Evolutionary conservation across 805 yeast species (phyloP).

Genomic region (Saccharomycodes ludwigii): DNA sequence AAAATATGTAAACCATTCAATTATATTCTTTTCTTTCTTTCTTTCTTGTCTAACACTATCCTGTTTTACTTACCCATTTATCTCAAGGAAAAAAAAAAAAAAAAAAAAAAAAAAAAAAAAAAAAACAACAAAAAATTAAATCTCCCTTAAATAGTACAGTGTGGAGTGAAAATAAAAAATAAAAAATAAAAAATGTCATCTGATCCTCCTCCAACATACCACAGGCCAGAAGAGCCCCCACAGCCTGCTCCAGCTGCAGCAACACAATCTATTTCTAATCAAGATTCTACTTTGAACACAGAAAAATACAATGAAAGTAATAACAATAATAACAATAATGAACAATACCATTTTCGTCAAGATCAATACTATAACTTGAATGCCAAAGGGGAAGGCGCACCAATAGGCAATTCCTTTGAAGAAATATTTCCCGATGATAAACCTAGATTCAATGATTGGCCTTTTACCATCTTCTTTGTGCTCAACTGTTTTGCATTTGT

Average conservation of each 20-base stretch:
- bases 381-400: slow-evolving; percentile 24
- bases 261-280: background rate
- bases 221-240: slow-evolving; percentile 1
- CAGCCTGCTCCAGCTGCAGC: background rate
- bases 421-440: slow-evolving; percentile 54
- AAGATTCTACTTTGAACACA: background rate
- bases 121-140: background rate
- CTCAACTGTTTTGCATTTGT: slow-evolving; percentile 50
- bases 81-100: background rate
- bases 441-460: slow-evolving; percentile 62
- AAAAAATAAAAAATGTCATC: slow-evolving; percentile 12
- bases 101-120: background rate
- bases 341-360: slow-evolving; percentile 15
- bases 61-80: background rate
- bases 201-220: slow-evolving; percentile 12
- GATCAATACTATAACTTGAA: slow-evolving; percentile 18
- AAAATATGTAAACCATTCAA: too few relatives aligned
- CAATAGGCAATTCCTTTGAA: slow-evolving; percentile 40
- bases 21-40: background rate
- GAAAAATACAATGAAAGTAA: background rate
- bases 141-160: background rate
- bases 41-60: too few relatives aligned
- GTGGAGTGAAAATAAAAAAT: background rate
- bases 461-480: slow-evolving; percentile 44
- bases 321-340: slow-evolving; percentile 5